A percentile compares a stretch with the other conserved stretches of the same genome.
phyloP scores from a whole-genome alignment of 305 asterid genomes.

The Fraxinus latifolia region DNA sequence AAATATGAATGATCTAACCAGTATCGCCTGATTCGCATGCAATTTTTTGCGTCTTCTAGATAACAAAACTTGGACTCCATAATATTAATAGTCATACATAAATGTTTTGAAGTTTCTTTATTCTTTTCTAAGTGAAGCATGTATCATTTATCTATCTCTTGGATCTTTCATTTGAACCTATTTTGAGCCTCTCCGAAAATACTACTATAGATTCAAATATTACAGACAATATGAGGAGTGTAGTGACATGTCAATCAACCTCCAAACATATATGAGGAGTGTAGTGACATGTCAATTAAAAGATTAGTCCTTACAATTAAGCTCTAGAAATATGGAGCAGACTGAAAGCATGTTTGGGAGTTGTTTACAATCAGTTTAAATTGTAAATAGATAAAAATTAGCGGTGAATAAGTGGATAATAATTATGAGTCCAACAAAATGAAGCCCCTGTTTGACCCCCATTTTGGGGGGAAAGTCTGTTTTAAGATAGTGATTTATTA shows the following conservation, averaged over 20 bases:
- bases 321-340: background rate
- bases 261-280: background rate
- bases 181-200: background rate
- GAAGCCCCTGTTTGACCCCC: too few species aligned
- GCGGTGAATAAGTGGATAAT: background rate
- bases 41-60: background rate
- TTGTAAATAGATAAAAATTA: too few species aligned
- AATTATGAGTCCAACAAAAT: background rate
- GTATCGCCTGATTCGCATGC: background rate
- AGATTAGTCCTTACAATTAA: background rate
- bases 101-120: background rate
- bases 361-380: background rate
- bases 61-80: background rate
- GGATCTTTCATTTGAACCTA: background rate
- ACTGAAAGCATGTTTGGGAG: background rate
- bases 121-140: background rate
- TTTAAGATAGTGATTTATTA: too few species aligned
- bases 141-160: background rate
- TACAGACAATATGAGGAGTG: background rate
- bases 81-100: background rate
- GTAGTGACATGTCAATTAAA: background rate
- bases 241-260: background rate
- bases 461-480: too few species aligned
- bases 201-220: background rate
- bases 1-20: background rate